These are phyloP conservation scores for Westerdykella sp. DNA, from an alignment of 2,329 filamentous ascomycete species.

Conservation along the genomic window DNA sequence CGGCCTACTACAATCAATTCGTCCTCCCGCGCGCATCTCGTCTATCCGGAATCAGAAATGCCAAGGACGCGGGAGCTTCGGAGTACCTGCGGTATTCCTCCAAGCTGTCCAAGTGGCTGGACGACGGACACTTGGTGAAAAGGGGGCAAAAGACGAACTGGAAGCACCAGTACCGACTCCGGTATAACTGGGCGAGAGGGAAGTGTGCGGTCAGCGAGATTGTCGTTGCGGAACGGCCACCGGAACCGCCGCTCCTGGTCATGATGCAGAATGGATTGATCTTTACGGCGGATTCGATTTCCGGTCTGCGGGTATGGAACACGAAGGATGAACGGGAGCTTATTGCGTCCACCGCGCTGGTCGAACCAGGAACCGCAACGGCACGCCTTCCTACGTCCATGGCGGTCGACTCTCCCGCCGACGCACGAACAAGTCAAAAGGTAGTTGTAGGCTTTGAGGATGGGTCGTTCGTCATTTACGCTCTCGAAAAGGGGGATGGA, in stretches of 20 bases:
- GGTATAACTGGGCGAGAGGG: slow-evolving; percentile 86
- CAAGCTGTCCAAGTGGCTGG: slow-evolving; percentile 55
- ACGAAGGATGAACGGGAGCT: slow-evolving; percentile 54
- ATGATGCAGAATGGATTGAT: slow-evolving; percentile 72
- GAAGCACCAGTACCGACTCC: slow-evolving; percentile 82
- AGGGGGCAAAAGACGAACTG: slow-evolving; percentile 58
- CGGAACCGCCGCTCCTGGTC: slow-evolving; percentile 60
- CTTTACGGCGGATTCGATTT: slow-evolving; percentile 63
- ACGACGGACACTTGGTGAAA: slow-evolving; percentile 53
- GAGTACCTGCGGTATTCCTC: slow-evolving; percentile 48
- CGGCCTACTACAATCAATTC: slow-evolving; percentile 79
- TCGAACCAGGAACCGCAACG: slow-evolving; percentile 6
- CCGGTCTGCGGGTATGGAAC: slow-evolving; percentile 74
- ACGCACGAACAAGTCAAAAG: slow-evolving; percentile 22
- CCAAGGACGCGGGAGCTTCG: slow-evolving; percentile 21
- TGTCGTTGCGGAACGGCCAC: slow-evolving; percentile 49
- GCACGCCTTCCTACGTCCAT: slow-evolving; percentile 53
- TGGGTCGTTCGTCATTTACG: slow-evolving; percentile 59
- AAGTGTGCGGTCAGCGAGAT: slow-evolving; percentile 76
- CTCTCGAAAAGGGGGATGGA: slow-evolving; percentile 44
- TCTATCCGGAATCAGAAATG: slow-evolving; percentile 59
- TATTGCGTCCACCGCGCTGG: slow-evolving; percentile 46
- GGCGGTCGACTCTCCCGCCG: slow-evolving; percentile 50
- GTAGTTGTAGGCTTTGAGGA: slow-evolving; percentile 35
- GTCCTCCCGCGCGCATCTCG: slow-evolving; percentile 73